Evolutionary conservation across 352 stramenopile genomes (phyloP).

Genomic region (Pythium dissotocum): DNA sequence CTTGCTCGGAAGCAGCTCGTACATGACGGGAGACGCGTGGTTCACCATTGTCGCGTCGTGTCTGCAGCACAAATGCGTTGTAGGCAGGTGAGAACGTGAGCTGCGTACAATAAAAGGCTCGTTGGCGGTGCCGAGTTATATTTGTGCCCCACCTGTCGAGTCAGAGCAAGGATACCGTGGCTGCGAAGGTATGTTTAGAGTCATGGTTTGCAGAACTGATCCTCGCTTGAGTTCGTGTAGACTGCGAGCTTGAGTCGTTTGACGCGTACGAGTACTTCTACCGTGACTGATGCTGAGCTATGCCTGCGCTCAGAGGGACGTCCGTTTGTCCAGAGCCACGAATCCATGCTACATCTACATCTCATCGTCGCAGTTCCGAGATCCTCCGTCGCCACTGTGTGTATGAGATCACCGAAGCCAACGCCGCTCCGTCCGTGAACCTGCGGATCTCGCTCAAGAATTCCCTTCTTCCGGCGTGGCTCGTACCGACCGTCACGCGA

Average conservation of each 20-base stretch:
- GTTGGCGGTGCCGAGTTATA: too few relatives aligned
- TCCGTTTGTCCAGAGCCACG: background rate
- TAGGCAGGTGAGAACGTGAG: too few relatives aligned
- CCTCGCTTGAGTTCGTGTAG: too few relatives aligned
- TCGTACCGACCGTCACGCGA: background rate
- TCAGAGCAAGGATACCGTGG: too few relatives aligned
- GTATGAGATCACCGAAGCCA: constrained; percentile 8
- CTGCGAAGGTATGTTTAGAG: too few relatives aligned
- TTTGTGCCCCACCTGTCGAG: too few relatives aligned
- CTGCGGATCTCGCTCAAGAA: constrained; percentile 9
- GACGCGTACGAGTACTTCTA: background rate
- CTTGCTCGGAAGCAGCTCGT: background rate
- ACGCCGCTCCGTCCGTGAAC: background rate
- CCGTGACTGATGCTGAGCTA: background rate
- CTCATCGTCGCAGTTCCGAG: background rate
- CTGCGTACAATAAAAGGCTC: too few relatives aligned
- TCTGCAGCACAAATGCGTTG: too few relatives aligned
- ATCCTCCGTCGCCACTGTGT: constrained; percentile 5
- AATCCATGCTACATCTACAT: background rate
- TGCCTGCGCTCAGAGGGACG: background rate
- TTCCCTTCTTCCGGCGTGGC: background rate
- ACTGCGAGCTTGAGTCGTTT: too few relatives aligned
- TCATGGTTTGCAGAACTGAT: too few relatives aligned
- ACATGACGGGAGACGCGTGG: background rate
- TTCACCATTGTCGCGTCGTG: background rate